Evolutionary conservation across 495 filamentous ascomycete genomes (phyloP), one percentile per base, ranked within the genome.

Genomic region (Aspergillus diversus): DNA sequence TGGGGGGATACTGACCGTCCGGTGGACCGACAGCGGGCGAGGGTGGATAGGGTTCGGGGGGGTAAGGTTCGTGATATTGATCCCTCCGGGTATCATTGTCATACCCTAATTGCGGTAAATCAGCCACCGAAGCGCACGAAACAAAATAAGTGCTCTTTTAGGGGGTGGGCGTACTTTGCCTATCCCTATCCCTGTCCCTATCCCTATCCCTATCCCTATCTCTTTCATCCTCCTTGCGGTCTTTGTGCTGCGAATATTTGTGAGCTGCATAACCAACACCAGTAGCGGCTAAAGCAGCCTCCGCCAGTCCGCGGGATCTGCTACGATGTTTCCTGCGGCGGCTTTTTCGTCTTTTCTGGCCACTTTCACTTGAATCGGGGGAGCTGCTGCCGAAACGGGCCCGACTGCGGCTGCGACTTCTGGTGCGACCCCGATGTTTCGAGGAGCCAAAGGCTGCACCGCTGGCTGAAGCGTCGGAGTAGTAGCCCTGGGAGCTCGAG

Each of bases 231-330:
- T 86, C 84, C 69, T 77, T 80, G 33, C 84, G 81, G 62, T 92
- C 89, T 63, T 83, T 84, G 52, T 83, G 86, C 71, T 92, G 89
- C 2, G 71, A 68, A 59, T 82, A 82, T 65, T 86, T 82, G 73
- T 86, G 89, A 16, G 92, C 86, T n/a, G 90, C 90, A 63, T 93
- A 82, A 5, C 89, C 92, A 13, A 90, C 87, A 1, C 89, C 91
- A 17, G 85, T 88, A 31, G 90, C 88, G 33, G 85, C 90, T 33
- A 89, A 79, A 6, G 85, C 91, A 4, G 84, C 90, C 27, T 84
- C 85, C 50, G 89, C 88, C n/a, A 91, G 59, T 47, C 87, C 84
- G 33, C 87, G 82, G 43, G 88, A 80, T 58, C 82, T 82, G 56
- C 89, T 91, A 63, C 89, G 83, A 64, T 79, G 79, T 80, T 84